Percentiles rank a stretch among this genome's conserved stretches.
phyloP scores from a whole-genome alignment of 75 land plant species.

The Sequoia sempervirens region DNA sequence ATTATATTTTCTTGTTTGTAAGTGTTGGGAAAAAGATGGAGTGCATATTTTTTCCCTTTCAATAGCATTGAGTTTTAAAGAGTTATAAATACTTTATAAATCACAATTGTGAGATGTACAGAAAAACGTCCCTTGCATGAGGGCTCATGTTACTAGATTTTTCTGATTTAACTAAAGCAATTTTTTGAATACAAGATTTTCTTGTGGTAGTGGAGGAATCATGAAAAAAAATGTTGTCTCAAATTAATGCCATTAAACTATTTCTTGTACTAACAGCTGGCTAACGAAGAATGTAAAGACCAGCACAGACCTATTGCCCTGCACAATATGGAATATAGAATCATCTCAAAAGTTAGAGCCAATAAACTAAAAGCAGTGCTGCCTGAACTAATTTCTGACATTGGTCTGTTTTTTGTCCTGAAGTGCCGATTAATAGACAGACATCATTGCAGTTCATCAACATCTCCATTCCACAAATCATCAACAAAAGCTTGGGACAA shows the following conservation, averaged over 20 bases:
- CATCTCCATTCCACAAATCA: not conserved
- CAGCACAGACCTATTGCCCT: not conserved
- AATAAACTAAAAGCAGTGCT: not conserved
- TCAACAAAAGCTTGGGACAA: not conserved
- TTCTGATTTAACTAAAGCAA: not conserved
- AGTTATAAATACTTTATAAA: not conserved
- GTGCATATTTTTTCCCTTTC: not conserved
- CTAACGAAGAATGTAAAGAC: not conserved
- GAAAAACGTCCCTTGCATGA: not conserved
- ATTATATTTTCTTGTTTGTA: not conserved
- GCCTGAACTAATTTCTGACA: not conserved
- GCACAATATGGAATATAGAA: not conserved
- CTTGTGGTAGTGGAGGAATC: too few relatives aligned
- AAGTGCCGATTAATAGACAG: not conserved
- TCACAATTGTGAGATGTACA: not conserved
- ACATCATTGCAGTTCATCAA: not conserved
- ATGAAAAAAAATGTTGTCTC: too few relatives aligned
- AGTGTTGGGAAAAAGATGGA: not conserved
- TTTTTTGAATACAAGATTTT: too few relatives aligned
- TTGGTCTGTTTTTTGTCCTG: not conserved
- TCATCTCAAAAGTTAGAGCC: not conserved
- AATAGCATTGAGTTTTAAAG: not conserved
- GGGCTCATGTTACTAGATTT: not conserved
- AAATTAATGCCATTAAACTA: not conserved
- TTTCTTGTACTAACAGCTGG: not conserved